Evolutionary conservation across 371 early-diverging fungal genomes (phyloP), one percentile per base, ranked within the genome.

Genomic region (Mortierella sp.): DNA sequence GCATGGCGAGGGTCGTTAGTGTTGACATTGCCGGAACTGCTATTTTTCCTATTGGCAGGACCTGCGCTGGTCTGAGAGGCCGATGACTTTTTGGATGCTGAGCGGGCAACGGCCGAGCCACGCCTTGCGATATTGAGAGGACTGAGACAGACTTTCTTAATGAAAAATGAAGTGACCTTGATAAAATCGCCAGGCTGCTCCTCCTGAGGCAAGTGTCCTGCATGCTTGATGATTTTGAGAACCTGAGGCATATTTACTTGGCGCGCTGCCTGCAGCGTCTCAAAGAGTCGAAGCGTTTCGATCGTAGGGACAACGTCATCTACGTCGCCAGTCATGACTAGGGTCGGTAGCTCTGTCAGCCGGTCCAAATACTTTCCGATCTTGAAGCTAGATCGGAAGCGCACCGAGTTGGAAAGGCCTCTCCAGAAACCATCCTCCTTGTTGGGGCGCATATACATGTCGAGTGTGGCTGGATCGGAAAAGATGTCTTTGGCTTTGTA

Each of bases 281-380:
- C 73, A 56, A 73, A 73, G 0, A 73, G 29, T 25, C 73, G 73
- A 3, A 62, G 56, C 0, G 73, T 73, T 56, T 67, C 73, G 18
- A 73, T 73, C 1, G 73, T 73, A 1, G 67, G 73, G 19, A 67
- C 73, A 14, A 67, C 44, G 26, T 67, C 73, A 29, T 73, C 64
- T 43, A 73, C 68, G 46, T 67, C 68, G 9, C 73, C 73, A n/a
- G 73, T 67, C 48, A 67, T 63, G 16, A 73, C 68, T 64, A 67
- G 43, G 4, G 55, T 73, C n/a, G 73, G 63, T 18, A 73, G 23
- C 44, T 67, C 73, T 28, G 68, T 68, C 29, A 73, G 51, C 23
- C 52, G 44, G 21, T 62, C 60, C 4, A 72, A n/a, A 21, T 67
- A 68, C 48, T 73, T 50, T 11, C 52, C 28, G 9, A 67, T 56